Conservation (phyloP, 306 rosid species). For the Nissolia schottii region DNA sequence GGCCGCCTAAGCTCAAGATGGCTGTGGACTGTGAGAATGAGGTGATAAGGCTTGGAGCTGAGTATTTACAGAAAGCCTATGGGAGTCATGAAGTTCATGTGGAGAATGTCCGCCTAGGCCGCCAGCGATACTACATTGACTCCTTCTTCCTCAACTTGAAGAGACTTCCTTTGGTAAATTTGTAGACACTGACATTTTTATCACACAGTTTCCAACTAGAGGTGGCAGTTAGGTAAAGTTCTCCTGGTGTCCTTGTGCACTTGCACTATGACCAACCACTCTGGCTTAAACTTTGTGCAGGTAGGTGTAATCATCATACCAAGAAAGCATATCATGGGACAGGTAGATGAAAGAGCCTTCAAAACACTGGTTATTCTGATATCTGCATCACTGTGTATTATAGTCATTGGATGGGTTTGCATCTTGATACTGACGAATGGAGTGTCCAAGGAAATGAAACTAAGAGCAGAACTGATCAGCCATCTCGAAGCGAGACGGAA, state of each 20-base stretch:
- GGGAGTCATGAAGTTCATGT: slow-evolving; percentile 77
- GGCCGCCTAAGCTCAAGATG: slow-evolving; percentile 71
- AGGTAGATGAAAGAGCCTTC: slow-evolving; percentile 87
- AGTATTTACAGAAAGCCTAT: slow-evolving; percentile 58
- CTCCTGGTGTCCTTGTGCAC: too few relatives aligned
- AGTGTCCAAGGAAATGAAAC: slow-evolving; percentile 97
- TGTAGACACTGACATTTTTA: too few relatives aligned
- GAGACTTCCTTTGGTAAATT: slow-evolving; percentile 88
- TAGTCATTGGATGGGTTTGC: slow-evolving; percentile 88
- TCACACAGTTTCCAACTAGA: too few relatives aligned
- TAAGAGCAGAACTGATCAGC: slow-evolving; percentile 90
- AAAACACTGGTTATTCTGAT: slow-evolving; percentile 88
- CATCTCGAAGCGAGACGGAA: slow-evolving; percentile 97
- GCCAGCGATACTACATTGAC: slow-evolving; percentile 71
- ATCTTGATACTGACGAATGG: slow-evolving; percentile 93
- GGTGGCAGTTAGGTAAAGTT: too few relatives aligned
- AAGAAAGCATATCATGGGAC: slow-evolving; percentile 88
- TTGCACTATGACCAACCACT: too few relatives aligned
- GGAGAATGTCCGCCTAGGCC: slow-evolving; percentile 66
- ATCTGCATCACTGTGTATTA: slow-evolving; percentile 85
- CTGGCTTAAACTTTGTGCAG: slow-evolving; percentile 44
- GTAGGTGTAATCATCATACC: slow-evolving; percentile 96
- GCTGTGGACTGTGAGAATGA: slow-evolving; percentile 65
- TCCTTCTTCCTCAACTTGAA: slow-evolving; percentile 84
- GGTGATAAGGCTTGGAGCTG: slow-evolving; percentile 66